phyloP scores from a whole-genome alignment of 352 stramenopile genomes.

The Pythium myriotylum region DNA sequence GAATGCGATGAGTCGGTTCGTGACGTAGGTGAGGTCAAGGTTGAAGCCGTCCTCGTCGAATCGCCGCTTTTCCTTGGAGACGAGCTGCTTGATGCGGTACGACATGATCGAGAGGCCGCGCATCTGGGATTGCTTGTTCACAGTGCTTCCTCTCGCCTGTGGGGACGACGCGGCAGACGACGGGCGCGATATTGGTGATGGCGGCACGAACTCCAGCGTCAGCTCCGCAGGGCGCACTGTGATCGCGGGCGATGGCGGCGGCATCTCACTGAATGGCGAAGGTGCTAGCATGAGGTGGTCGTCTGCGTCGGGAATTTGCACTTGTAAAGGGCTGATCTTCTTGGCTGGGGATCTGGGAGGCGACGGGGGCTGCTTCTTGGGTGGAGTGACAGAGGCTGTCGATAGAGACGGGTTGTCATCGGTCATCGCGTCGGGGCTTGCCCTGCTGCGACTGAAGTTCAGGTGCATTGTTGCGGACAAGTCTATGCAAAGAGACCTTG shows the following conservation, averaged over 20 bases:
- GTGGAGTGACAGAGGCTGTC: not conserved
- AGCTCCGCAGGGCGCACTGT: slow-evolving; percentile 21
- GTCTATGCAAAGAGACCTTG: too few relatives aligned
- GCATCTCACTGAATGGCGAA: not conserved
- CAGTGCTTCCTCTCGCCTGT: not conserved
- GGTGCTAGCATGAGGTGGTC: slow-evolving; percentile 1
- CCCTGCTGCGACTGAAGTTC: too few relatives aligned
- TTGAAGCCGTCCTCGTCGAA: slow-evolving; percentile 90
- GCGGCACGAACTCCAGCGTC: slow-evolving; percentile 13
- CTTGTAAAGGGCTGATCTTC: slow-evolving; percentile 22
- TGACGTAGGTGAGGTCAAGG: slow-evolving; percentile 93
- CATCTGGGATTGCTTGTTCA: slow-evolving; percentile 39
- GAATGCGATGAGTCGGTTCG: slow-evolving; percentile 82
- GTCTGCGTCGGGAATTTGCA: slow-evolving; percentile 18
- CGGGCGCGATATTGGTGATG: slow-evolving; percentile 10
- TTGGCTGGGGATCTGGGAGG: slow-evolving; percentile 8
- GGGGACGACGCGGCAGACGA: slow-evolving; percentile 7
- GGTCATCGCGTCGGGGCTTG: too few relatives aligned
- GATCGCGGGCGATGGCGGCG: slow-evolving; percentile 12
- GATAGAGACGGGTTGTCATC: too few relatives aligned
- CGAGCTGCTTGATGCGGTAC: slow-evolving; percentile 77
- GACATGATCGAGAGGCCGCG: slow-evolving; percentile 44
- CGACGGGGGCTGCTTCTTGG: not conserved
- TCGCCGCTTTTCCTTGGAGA: slow-evolving; percentile 90
- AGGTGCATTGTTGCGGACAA: too few relatives aligned